phyloP scores from a whole-genome alignment of 1,139 yeast species.

The Saccharomyces hybrid region DNA sequence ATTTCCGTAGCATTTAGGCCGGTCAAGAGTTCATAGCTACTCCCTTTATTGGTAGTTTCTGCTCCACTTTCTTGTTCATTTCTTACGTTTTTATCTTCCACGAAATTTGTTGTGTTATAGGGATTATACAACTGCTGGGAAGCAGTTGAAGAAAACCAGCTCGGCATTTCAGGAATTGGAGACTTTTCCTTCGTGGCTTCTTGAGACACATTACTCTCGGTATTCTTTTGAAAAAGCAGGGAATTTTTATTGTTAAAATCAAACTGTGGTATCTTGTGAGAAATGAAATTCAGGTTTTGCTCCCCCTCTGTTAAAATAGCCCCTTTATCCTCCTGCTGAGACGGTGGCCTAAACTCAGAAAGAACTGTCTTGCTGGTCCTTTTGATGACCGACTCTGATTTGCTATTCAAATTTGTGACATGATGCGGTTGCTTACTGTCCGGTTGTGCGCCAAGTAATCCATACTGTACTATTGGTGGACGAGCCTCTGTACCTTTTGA shows the following conservation, averaged over 20 bases:
- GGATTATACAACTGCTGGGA: slow-evolving; percentile 11
- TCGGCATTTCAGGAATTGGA: slow-evolving; percentile 7
- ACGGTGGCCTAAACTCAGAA: not conserved
- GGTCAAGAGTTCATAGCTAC: not conserved
- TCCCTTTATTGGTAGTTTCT: not conserved
- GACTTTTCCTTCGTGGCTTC: not conserved
- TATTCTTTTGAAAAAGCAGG: slow-evolving; percentile 5
- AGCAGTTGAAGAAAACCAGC: slow-evolving; percentile 16
- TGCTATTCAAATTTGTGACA: not conserved
- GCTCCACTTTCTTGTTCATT: not conserved
- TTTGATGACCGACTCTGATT: not conserved
- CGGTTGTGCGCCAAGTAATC: not conserved
- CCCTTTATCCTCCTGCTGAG: not conserved
- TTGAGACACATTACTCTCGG: not conserved
- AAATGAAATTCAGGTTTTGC: slow-evolving; percentile 18
- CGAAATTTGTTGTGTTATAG: slow-evolving; percentile 14
- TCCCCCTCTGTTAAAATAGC: slow-evolving; percentile 15
- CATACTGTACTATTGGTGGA: not conserved
- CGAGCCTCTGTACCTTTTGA: not conserved
- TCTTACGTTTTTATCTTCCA: slow-evolving; percentile 12
- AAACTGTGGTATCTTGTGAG: slow-evolving; percentile 18
- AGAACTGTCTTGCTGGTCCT: not conserved
- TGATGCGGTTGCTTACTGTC: not conserved
- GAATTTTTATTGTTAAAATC: slow-evolving; percentile 13
- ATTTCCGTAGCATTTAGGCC: not conserved